Conservation (phyloP, 768 basidiomycete species). For the Hysterangium stoloniferum region DNA sequence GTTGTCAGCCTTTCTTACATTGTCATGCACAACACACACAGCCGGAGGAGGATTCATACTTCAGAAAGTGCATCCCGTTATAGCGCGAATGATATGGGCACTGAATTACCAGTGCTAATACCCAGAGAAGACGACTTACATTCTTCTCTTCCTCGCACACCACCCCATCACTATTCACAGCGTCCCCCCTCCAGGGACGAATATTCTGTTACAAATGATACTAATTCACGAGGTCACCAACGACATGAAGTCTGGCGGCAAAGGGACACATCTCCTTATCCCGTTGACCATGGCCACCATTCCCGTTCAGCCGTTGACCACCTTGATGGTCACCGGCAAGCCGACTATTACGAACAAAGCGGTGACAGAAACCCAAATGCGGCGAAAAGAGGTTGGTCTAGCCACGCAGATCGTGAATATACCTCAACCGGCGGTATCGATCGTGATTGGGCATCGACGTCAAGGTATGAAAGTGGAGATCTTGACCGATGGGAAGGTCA, state of each 20-base stretch:
- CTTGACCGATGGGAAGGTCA: constrained; percentile 2
- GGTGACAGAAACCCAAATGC: constrained; percentile 39
- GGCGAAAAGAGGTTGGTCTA: constrained; percentile 26
- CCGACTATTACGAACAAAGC: constrained; percentile 34
- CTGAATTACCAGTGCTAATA: constrained; percentile 30
- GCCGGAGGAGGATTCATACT: not conserved
- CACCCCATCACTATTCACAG: constrained; percentile 23
- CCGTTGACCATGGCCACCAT: constrained; percentile 35
- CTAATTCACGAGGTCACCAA: constrained; percentile 41
- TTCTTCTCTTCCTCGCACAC: constrained; percentile 34
- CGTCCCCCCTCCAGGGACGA: constrained; percentile 32
- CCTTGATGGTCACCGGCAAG: constrained; percentile 45
- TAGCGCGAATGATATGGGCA: constrained; percentile 43
- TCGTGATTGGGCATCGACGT: not conserved
- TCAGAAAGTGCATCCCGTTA: constrained; percentile 14
- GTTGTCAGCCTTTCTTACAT: not conserved
- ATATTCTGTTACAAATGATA: constrained; percentile 34
- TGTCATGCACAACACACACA: constrained; percentile 6
- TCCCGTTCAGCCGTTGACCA: constrained; percentile 30
- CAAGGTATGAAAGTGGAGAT: not conserved
- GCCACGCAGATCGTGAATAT: constrained; percentile 32
- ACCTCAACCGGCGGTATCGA: constrained; percentile 29
- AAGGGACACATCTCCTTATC: constrained; percentile 28
- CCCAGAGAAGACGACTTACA: constrained; percentile 44
- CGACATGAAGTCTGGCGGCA: constrained; percentile 49